phyloP scores from a whole-genome alignment of 208 protist genomes.

The Crithidia fasciculata region DNA sequence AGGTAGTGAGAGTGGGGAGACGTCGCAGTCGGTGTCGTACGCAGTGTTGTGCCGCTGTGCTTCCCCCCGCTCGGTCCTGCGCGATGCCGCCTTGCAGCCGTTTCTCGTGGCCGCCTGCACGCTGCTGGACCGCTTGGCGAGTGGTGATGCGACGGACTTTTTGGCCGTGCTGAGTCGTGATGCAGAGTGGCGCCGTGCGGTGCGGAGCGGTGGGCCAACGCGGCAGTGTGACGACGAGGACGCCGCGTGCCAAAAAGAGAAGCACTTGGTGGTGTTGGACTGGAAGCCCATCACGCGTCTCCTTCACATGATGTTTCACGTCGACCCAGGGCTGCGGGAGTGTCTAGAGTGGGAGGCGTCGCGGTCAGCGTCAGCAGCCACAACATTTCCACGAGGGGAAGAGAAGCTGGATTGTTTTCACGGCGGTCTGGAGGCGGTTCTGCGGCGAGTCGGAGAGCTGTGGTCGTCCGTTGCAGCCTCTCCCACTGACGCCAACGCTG shows the following conservation, averaged over 20 bases:
- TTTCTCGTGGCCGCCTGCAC: slow-evolving; percentile 17
- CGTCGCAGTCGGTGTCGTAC: slow-evolving; percentile 9
- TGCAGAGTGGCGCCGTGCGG: slow-evolving; percentile 14
- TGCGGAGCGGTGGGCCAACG: neutral
- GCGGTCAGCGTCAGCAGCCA: neutral
- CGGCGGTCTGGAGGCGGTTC: slow-evolving; percentile 4
- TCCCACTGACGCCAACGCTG: too few relatives aligned
- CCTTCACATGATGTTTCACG: slow-evolving; percentile 3
- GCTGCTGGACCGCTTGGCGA: slow-evolving; percentile 25
- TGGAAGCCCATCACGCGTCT: slow-evolving; percentile 26
- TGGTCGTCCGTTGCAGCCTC: neutral
- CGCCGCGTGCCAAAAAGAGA: neutral
- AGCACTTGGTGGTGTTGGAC: slow-evolving; percentile 12
- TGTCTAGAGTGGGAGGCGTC: slow-evolving; percentile 18
- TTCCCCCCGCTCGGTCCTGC: slow-evolving; percentile 18
- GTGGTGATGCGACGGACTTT: slow-evolving; percentile 11
- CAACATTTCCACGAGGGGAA: too few relatives aligned
- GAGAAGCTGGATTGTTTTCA: slow-evolving; percentile 3
- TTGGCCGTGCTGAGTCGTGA: slow-evolving; percentile 21
- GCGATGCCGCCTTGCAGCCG: slow-evolving; percentile 3
- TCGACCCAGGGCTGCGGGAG: slow-evolving; percentile 20
- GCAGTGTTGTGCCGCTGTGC: slow-evolving; percentile 14
- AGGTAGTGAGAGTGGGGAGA: neutral
- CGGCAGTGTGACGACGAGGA: neutral
- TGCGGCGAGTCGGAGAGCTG: neutral